Evolutionary conservation across 1,284 basidiomycete genomes (phyloP).

Genomic region (Volvariella volvacea): DNA sequence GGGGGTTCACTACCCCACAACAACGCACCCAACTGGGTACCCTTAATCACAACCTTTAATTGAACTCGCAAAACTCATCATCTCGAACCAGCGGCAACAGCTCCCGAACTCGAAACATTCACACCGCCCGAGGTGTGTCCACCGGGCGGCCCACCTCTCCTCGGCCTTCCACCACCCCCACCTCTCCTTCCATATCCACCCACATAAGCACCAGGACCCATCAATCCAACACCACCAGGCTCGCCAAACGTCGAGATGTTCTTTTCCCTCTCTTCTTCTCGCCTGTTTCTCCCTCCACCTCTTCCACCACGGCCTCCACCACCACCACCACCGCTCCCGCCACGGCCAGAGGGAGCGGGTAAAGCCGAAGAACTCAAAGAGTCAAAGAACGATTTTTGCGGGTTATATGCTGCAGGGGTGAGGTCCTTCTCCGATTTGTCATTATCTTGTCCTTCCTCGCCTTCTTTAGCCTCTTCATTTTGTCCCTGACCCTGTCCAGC

Average conservation of each 20-base stretch:
- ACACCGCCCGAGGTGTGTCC: not conserved
- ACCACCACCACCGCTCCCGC: conserved; percentile 21
- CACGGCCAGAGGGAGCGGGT: conserved; percentile 18
- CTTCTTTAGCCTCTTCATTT: conserved; percentile 24
- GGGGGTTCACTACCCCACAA: too few species aligned
- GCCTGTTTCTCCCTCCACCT: conserved; percentile 53
- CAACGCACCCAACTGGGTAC: too few species aligned
- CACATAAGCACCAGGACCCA: conserved; percentile 55
- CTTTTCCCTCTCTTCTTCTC: conserved; percentile 73
- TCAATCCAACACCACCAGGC: conserved; percentile 64
- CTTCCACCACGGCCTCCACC: conserved; percentile 38
- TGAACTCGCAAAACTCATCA: too few species aligned
- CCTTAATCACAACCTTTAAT: too few species aligned
- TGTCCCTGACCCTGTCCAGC: conserved; percentile 14
- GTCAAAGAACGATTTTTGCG: conserved; percentile 73
- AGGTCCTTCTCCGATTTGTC: conserved; percentile 21
- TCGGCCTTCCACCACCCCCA: conserved; percentile 25
- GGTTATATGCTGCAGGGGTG: conserved; percentile 55
- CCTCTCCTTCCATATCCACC: conserved; percentile 42
- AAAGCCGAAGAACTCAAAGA: conserved; percentile 55
- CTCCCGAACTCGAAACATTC: too few species aligned
- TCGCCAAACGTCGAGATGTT: conserved; percentile 81
- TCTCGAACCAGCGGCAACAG: too few species aligned
- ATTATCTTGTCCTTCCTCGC: conserved; percentile 20
- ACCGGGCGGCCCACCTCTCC: conserved; percentile 16